Evolutionary conservation across 345 rosid species (phyloP), one percentile per base, ranked within the genome.

Genomic region (Conringia planisiliqua): DNA sequence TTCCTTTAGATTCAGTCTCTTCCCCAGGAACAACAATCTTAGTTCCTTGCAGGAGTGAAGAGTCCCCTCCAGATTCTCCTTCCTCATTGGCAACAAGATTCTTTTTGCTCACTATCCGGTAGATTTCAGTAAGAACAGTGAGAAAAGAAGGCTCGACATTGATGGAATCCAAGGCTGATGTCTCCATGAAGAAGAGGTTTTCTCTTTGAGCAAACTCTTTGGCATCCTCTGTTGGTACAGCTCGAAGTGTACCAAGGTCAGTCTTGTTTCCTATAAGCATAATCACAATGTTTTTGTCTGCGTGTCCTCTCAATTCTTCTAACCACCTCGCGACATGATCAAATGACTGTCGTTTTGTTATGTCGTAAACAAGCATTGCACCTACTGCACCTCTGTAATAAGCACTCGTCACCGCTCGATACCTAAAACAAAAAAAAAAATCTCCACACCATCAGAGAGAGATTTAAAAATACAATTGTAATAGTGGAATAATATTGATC

Each of bases 161-260:
- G 14, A 81, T 90, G 4, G 91, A 80, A 79, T 86, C 93, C 0
- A 88, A 77, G 7, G 97, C 88, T 18, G 93, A 90, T 48, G 93
- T 90, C 80, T 90, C 96, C 96, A 86, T 87, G 72, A 88, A 87
- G 79, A 87, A 88, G 1, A 90, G 85, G 59, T 83, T 88, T 70
- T 90, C 96, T 79, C 96, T 88, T 46, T 90, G 91, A 3, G 93
- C 89, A 67, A 90, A 90, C 74, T 90, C 93, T 32, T 90, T 83
- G 1, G 89, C 96, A 24, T 90, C 93, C 48, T 90, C 93, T 0
- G 73, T 75, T 1, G 93, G 93, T 27, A 90, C 92, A 10, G 93
- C 97, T 51, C 92, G 79, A 42, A 86, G 84, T 40, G 85, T 86
- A 12, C 84, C 88, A 62, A 90, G 71, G 77, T 90, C 93, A 18